Evolutionary conservation across 352 stramenopile species (phyloP), one percentile per base, ranked within the genome.

Genomic region (Pythium graminicola): DNA sequence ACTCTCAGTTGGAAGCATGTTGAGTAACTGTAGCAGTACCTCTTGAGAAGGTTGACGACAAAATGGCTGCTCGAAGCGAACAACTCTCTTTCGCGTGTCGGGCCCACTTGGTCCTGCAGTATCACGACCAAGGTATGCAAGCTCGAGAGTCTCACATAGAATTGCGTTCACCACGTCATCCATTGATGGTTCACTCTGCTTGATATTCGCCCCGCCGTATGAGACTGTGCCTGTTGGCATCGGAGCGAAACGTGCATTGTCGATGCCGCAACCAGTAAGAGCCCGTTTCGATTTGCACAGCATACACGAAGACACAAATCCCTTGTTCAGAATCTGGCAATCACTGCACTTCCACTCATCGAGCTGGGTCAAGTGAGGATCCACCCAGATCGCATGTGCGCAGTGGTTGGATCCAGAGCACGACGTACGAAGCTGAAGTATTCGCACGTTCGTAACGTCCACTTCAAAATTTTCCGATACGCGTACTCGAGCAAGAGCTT

Each of bases 381-480:
- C 81, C 13, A 94, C 62, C 79, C 81, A 94, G 28, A 94, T 60
- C 11, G 84, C 78, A 42, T 93, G 81, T 0, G 81, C 81, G 45
- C 72, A 89, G 17, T 87, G 69, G 54, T 94, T 93, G 7, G 77
- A 90, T 2, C 81, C 84, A 10, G 70, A 33, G 31, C 84, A 94
- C 3, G 65, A 74, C 11, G 83, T 80, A 22, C 67, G 72, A 7
- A 94, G 57, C 32, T 91, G 78, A 22, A 94, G 59, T 69, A 93
- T 93, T 7, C 79, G 76, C n/a, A 92, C 67, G 23, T 66, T 49
- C 24, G 28, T 54, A 6, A 94, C 58, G n/a, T 58, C 51, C 0
- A 93, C 41, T 39, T 90, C 69, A 58, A 89, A 93, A 10, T 49
- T 60, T 46, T 90, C 73, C 6, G 69, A 28, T 11, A 71, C 33